A percentile compares a stretch with the other conserved stretches of the same genome.
phyloP scores from a whole-genome alignment of 106 monocot genomes.

The Amphibolis antarctica region DNA sequence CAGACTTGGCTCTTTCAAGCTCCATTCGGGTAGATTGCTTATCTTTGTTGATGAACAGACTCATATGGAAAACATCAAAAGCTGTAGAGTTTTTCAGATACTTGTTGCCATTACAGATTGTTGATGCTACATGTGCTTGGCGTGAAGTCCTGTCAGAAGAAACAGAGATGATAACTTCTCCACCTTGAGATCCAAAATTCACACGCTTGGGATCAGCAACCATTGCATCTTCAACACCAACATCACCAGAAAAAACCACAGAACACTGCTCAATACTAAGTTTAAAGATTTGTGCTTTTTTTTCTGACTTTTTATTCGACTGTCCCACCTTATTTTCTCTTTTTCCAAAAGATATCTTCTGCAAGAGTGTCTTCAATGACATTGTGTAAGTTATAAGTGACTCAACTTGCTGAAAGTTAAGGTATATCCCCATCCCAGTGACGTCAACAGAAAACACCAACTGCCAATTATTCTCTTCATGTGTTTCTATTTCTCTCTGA shows the following conservation, averaged over 20 bases:
- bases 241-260: constrained; percentile 58
- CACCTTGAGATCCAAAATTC: constrained; percentile 93
- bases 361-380: constrained; percentile 50
- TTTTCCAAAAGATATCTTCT: constrained; percentile 32
- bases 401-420: constrained; percentile 58
- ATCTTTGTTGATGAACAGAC: constrained; percentile 55
- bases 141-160: constrained; percentile 73
- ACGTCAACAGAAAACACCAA: constrained; percentile 49
- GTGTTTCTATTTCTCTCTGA: constrained; percentile 39
- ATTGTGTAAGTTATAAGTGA: constrained; percentile 34
- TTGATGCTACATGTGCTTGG: constrained; percentile 47
- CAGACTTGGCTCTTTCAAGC: constrained; percentile 50
- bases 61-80: constrained; percentile 52
- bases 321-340: constrained; percentile 29
- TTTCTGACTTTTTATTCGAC: constrained; percentile 31
- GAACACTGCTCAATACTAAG: constrained; percentile 60
- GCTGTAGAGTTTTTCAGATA: constrained; percentile 46
- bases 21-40: constrained; percentile 63
- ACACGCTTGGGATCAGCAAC: constrained; percentile 87
- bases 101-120: constrained; percentile 31
- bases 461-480: constrained; percentile 32
- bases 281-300: constrained; percentile 42
- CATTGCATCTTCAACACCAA: constrained; percentile 51
- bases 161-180: constrained; percentile 39
- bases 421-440: constrained; percentile 48